Percentiles rank a stretch among this genome's conserved stretches.
Conservation (phyloP, 2,329 filamentous ascomycete species). For the Microsporum ferrugineum region DNA sequence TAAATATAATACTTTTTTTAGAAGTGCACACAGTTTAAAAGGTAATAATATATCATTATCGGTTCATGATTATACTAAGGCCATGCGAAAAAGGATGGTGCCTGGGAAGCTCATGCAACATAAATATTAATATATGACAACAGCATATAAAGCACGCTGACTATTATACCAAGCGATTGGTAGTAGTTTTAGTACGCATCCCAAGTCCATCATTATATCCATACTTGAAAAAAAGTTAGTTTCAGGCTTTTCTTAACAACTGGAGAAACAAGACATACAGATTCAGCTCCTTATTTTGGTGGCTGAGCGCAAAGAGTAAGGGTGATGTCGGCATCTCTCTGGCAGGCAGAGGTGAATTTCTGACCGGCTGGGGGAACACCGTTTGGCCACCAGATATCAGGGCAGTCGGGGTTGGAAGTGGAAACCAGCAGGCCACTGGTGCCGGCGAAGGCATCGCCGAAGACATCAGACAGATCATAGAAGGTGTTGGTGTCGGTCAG, state of each 20-base stretch:
- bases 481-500: constrained; percentile 27
- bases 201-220: background rate
- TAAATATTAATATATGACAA: background rate
- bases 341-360: constrained; percentile 6
- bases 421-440: constrained; percentile 5
- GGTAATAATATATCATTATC: background rate
- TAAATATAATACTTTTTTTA: background rate
- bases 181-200: background rate
- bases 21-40: background rate
- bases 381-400: constrained; percentile 8
- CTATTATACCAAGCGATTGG: background rate
- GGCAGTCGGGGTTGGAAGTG: constrained; percentile 6
- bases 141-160: background rate
- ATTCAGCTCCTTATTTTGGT: background rate
- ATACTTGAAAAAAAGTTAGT: background rate
- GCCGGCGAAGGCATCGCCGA: constrained; percentile 32
- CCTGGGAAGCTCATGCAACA: background rate
- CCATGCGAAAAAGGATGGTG: background rate
- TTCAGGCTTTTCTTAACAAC: background rate
- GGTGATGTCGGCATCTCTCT: constrained; percentile 8
- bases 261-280: background rate
- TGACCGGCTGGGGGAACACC: constrained; percentile 10
- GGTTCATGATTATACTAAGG: background rate
- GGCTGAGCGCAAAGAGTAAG: constrained; percentile 8
- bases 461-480: constrained; percentile 36